Percentiles rank a stretch among this genome's conserved stretches.
Conservation (phyloP, 1,139 yeast species). For the Lizanozyma gosingica region DNA sequence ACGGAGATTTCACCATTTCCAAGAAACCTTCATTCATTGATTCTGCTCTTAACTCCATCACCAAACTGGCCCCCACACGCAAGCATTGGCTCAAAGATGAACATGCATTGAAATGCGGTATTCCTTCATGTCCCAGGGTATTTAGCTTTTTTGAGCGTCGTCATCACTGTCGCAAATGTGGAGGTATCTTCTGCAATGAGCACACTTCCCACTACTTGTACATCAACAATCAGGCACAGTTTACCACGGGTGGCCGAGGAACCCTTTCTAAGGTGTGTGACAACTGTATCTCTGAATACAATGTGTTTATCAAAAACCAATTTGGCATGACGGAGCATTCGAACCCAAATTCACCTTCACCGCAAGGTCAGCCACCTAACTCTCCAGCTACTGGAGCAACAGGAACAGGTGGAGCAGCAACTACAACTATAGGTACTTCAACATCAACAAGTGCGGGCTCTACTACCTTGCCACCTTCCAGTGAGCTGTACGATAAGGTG, state of each 20-base stretch:
- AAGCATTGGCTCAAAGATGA: slow-evolving; percentile 78
- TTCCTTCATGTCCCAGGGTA: slow-evolving; percentile 44
- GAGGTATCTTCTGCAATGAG: slow-evolving; percentile 79
- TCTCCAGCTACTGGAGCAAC: slow-evolving; percentile 7
- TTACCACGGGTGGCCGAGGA: slow-evolving; percentile 70
- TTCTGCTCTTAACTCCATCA: background rate
- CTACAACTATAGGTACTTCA: slow-evolving; percentile 3
- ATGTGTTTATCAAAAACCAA: slow-evolving; percentile 35
- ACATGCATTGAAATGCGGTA: slow-evolving; percentile 52
- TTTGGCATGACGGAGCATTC: slow-evolving; percentile 20
- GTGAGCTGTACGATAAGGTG: background rate
- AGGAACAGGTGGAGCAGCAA: slow-evolving; percentile 10
- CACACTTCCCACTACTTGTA: slow-evolving; percentile 47
- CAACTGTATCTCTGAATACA: slow-evolving; percentile 63
- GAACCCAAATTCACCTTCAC: slow-evolving; percentile 22
- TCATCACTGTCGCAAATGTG: slow-evolving; percentile 93
- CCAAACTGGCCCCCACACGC: slow-evolving; percentile 44
- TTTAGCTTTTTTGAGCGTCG: slow-evolving; percentile 76
- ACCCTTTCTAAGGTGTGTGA: slow-evolving; percentile 74
- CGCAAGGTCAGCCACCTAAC: slow-evolving; percentile 12
- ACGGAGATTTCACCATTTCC: slow-evolving; percentile 17
- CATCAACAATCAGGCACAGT: slow-evolving; percentile 62
- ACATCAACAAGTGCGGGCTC: slow-evolving; percentile 1
- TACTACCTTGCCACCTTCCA: background rate
- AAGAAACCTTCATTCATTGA: background rate